Evolutionary conservation across 768 basidiomycete species (phyloP).

Genomic region (Trametes cinnabarina): DNA sequence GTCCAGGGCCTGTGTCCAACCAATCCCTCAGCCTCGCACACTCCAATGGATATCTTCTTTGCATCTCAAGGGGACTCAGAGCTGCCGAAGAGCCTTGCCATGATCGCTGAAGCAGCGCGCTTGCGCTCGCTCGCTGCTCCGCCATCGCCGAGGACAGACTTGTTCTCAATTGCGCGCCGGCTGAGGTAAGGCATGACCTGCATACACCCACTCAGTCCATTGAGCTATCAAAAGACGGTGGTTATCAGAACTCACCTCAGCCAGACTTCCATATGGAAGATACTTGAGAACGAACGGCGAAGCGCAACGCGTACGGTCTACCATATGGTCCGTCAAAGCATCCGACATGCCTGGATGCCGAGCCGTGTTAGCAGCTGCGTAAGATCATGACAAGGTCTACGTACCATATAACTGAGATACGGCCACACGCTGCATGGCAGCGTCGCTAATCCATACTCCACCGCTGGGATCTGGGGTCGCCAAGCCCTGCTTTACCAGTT

Average conservation of each 20-base stretch:
- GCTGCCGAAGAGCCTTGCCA: conserved; percentile 37
- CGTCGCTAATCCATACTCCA: conserved; percentile 42
- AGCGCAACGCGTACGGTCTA: conserved; percentile 46
- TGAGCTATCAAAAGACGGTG: no score
- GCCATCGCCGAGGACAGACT: conserved; percentile 77
- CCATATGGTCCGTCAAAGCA: conserved; percentile 72
- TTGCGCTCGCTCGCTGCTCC: conserved; percentile 63
- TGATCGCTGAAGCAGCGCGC: conserved; percentile 53
- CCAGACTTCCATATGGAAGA: conserved; percentile 71
- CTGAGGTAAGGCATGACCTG: conserved; percentile 90
- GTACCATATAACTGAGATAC: conserved; percentile 84
- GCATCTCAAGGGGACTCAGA: neutral
- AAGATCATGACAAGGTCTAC: conserved; percentile 19
- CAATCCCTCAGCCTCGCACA: neutral
- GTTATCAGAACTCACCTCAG: conserved; percentile 59
- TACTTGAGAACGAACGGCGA: conserved; percentile 81
- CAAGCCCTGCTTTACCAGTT: conserved; percentile 57
- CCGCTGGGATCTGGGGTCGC: conserved; percentile 33
- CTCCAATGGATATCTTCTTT: no score
- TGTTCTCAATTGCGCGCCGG: conserved; percentile 91
- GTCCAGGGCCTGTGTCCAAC: neutral
- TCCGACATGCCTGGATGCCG: conserved; percentile 77
- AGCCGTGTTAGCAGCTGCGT: neutral
- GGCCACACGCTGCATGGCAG: conserved; percentile 62
- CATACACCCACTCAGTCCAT: neutral